These are phyloP conservation scores for Tetracladium marchalianum DNA, from an alignment of 495 filamentous ascomycete species.

Conservation along the genomic window DNA sequence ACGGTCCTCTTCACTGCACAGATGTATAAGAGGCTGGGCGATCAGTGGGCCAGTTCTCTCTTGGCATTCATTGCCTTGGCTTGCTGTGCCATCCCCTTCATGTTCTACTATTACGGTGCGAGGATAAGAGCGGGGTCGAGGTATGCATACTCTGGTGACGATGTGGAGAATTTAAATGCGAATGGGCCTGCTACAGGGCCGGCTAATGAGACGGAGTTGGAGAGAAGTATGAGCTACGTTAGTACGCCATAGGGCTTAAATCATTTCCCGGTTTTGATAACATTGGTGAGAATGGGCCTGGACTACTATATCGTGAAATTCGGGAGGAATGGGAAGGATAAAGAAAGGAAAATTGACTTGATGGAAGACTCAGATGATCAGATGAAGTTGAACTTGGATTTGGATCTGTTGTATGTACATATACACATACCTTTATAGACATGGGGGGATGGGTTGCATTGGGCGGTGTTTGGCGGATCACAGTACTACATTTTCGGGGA, in stretches of 20 bases:
- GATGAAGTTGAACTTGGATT: no score
- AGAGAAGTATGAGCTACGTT: constrained; percentile 16
- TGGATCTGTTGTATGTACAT: no score
- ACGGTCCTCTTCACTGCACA: constrained; percentile 71
- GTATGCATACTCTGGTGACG: constrained; percentile 47
- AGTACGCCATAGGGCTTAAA: constrained; percentile 9
- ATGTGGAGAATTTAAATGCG: constrained; percentile 13
- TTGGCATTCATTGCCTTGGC: constrained; percentile 61
- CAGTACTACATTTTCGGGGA: no score
- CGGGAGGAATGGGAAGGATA: no score
- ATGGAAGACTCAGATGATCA: no score
- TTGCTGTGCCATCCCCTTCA: constrained; percentile 67
- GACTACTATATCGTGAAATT: no score
- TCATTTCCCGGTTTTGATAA: not conserved
- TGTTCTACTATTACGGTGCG: constrained; percentile 68
- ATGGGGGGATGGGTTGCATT: no score
- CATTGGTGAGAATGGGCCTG: no score
- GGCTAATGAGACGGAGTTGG: constrained; percentile 7
- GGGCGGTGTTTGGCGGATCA: no score
- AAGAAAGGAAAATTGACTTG: no score
- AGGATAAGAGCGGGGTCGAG: constrained; percentile 51
- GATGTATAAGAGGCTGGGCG: constrained; percentile 63
- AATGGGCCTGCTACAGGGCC: not conserved
- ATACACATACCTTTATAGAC: no score
- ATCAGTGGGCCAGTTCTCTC: constrained; percentile 66